These are phyloP conservation scores for Metschnikowia kofuensis DNA, from an alignment of 805 yeast genomes.

Conservation along the genomic window DNA sequence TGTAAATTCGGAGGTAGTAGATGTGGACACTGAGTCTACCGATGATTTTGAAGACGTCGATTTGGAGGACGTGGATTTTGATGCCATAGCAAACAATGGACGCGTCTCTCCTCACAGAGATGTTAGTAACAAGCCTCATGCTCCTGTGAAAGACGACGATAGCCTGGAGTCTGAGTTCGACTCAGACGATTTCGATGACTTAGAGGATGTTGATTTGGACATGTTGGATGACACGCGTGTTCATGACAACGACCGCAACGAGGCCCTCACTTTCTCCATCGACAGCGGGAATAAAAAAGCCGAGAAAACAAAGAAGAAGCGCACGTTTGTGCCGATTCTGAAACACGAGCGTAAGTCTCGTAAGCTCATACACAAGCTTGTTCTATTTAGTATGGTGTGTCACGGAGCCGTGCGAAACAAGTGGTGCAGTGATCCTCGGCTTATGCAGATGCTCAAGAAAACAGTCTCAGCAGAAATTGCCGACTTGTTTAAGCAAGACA, in stretches of 20 bases:
- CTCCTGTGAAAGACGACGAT: not conserved
- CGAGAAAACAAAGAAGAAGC: conserved; percentile 18
- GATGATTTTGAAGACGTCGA: conserved; percentile 13
- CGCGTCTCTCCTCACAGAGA: not conserved
- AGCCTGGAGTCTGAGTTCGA: conserved; percentile 15
- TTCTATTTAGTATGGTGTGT: conserved; percentile 54
- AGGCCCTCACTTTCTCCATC: conserved; percentile 18
- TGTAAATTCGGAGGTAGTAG: conserved; percentile 1
- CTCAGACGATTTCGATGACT: conserved; percentile 35
- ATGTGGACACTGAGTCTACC: conserved; percentile 8
- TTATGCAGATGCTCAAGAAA: conserved; percentile 41
- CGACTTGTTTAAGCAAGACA: conserved; percentile 38
- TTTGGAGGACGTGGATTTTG: conserved; percentile 20
- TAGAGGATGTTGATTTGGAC: conserved; percentile 30
- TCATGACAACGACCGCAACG: not conserved
- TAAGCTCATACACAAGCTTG: conserved; percentile 53
- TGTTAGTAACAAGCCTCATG: too few relatives aligned
- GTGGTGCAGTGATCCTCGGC: conserved; percentile 60
- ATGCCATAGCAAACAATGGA: conserved; percentile 20
- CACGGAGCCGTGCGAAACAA: conserved; percentile 69
- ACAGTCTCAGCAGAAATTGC: conserved; percentile 48
- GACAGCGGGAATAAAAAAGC: conserved; percentile 2
- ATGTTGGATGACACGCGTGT: conserved; percentile 4
- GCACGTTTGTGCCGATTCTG: conserved; percentile 37
- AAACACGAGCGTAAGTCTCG: conserved; percentile 57